Conservation (phyloP, 345 rosid genomes). For the Lepidium aucheri region DNA sequence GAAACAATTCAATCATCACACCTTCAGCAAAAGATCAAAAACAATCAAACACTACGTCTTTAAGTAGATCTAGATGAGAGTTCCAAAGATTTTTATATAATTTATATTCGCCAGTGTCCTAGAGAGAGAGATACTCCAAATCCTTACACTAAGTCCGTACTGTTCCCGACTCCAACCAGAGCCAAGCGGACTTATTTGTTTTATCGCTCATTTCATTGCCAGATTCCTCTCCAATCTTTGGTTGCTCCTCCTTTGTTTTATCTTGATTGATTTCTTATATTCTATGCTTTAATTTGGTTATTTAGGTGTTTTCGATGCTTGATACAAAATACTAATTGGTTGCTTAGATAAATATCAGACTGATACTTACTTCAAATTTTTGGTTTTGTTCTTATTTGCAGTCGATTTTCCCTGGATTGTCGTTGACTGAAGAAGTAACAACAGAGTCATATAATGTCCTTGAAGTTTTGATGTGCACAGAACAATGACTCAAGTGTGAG, state of each 20-base stretch:
- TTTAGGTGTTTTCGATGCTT: constrained; percentile 69
- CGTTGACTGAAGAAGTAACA: constrained; percentile 21
- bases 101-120: no score
- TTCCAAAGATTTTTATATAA: no score
- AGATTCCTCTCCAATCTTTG: constrained; percentile 3
- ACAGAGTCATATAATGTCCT: constrained; percentile 1
- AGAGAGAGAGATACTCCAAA: no score
- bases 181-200: background rate
- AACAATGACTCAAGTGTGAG: no score
- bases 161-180: background rate
- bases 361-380: background rate
- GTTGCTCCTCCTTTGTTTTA: background rate
- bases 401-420: constrained; percentile 23
- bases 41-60: no score
- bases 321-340: constrained; percentile 37
- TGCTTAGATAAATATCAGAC: background rate
- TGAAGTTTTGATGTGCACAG: constrained; percentile 49
- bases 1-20: no score
- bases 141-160: background rate
- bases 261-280: background rate
- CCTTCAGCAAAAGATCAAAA: no score
- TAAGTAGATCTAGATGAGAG: no score
- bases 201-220: background rate
- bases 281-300: background rate
- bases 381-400: background rate